Conservation (phyloP, 805 yeast genomes). For the Myxozyma neotropica region DNA sequence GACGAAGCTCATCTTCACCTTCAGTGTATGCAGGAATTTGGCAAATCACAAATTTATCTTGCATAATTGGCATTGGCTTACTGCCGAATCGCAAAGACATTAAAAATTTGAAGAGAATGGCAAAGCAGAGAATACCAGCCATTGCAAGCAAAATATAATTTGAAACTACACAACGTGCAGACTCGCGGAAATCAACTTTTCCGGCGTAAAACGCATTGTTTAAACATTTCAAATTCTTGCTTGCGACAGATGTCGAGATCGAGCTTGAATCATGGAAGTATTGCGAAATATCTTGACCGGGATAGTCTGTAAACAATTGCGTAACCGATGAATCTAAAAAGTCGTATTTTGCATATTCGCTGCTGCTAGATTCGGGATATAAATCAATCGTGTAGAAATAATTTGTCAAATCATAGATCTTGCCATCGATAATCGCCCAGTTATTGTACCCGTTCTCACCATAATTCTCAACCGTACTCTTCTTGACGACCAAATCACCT, state of each 20-base stretch:
- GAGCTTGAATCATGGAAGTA: constrained; percentile 35
- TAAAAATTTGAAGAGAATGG: constrained; percentile 46
- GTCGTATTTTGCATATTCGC: constrained; percentile 39
- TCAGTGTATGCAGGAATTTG: constrained; percentile 57
- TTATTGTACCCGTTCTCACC: constrained; percentile 38
- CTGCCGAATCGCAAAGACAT: constrained; percentile 46
- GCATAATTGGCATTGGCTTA: constrained; percentile 44
- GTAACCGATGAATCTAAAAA: constrained; percentile 43
- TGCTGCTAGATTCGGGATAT: constrained; percentile 36
- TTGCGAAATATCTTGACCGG: constrained; percentile 45
- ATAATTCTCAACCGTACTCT: constrained; percentile 35
- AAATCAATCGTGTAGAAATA: constrained; percentile 42
- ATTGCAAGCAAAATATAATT: constrained; percentile 46
- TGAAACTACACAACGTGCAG: constrained; percentile 47
- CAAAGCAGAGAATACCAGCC: constrained; percentile 45
- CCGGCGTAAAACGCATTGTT: constrained; percentile 45
- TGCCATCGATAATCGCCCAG: constrained; percentile 42
- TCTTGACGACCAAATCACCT: constrained; percentile 45
- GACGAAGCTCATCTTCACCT: constrained; percentile 56
- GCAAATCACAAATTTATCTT: constrained; percentile 48
- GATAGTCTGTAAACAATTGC: constrained; percentile 40
- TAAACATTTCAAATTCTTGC: constrained; percentile 43
- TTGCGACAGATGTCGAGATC: constrained; percentile 37
- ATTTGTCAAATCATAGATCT: constrained; percentile 46
- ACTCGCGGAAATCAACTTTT: constrained; percentile 44